These are phyloP conservation scores for Amyloporia xantha DNA, from an alignment of 768 basidiomycete genomes.

Conservation along the genomic window DNA sequence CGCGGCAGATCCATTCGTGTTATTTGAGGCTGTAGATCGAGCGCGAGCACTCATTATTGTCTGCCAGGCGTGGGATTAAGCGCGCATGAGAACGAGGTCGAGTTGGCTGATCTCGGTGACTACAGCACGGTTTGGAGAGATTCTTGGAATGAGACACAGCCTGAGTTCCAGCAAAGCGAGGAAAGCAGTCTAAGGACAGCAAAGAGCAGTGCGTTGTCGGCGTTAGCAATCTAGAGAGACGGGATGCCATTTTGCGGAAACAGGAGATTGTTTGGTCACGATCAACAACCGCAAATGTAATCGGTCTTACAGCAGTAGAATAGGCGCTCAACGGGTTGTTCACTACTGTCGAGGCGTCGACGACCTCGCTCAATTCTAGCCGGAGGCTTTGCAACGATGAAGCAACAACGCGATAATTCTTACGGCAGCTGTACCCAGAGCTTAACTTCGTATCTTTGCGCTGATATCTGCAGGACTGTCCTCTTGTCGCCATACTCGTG, in stretches of 20 bases:
- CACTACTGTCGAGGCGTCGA: no score
- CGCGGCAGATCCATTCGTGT: background rate
- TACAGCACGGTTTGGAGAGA: slow-evolving; percentile 54
- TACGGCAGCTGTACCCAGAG: no score
- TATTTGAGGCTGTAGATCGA: background rate
- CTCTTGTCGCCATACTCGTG: no score
- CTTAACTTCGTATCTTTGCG: no score
- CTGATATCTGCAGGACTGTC: no score
- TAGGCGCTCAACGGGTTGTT: no score
- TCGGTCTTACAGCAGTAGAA: no score
- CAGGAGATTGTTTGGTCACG: slow-evolving; percentile 24
- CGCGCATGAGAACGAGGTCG: slow-evolving; percentile 16
- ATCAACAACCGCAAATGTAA: slow-evolving; percentile 17
- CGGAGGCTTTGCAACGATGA: no score
- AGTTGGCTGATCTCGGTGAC: slow-evolving; percentile 50
- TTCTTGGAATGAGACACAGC: slow-evolving; percentile 42
- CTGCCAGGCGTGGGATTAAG: slow-evolving; percentile 3
- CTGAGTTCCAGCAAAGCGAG: background rate
- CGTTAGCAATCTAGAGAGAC: slow-evolving; percentile 15
- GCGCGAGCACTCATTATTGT: slow-evolving; percentile 12
- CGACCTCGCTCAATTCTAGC: no score
- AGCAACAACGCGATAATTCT: no score
- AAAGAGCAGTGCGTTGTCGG: slow-evolving; percentile 11
- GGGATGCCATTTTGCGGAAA: slow-evolving; percentile 19
- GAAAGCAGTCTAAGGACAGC: background rate